These are phyloP conservation scores for Astrothelium subdiscretum DNA, from an alignment of 495 filamentous ascomycete species.

Conservation along the genomic window DNA sequence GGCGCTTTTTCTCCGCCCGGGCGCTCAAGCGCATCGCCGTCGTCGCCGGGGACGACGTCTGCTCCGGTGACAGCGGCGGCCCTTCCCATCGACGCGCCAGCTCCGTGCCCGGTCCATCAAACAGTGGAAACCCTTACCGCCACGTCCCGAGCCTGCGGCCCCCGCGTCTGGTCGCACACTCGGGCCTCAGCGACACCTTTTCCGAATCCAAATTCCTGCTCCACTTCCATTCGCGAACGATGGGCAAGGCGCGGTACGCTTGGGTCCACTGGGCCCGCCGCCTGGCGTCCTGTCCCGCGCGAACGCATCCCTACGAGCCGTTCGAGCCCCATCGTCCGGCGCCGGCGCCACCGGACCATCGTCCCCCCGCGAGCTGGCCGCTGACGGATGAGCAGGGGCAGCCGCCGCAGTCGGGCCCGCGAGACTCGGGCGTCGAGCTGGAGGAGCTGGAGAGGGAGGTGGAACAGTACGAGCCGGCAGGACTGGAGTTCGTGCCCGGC, in stretches of 20 bases:
- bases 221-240: conserved; percentile 10
- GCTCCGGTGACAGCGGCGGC: background rate
- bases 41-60: background rate
- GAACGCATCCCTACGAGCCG: background rate
- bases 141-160: conserved; percentile 5
- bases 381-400: background rate
- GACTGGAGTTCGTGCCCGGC: conserved; percentile 19
- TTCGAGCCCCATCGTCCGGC: conserved; percentile 1
- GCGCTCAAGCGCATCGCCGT: conserved; percentile 12
- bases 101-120: background rate
- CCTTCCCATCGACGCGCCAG: background rate
- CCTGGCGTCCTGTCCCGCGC: conserved; percentile 6
- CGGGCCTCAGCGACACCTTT: conserved; percentile 17
- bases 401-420: no score
- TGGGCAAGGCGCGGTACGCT: conserved; percentile 13
- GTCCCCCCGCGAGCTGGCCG: background rate
- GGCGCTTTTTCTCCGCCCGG: conserved; percentile 13
- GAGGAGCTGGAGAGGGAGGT: no score
- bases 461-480: conserved; percentile 7
- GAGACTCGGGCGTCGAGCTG: no score
- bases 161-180: conserved; percentile 11
- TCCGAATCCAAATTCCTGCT: conserved; percentile 15
- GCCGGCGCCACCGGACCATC: background rate
- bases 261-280: conserved; percentile 23
- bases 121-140: conserved; percentile 1